Base-by-base conservation (phyloP, 2,329 filamentous ascomycete species). In the Pseudogymnoascus sp. region DNA sequence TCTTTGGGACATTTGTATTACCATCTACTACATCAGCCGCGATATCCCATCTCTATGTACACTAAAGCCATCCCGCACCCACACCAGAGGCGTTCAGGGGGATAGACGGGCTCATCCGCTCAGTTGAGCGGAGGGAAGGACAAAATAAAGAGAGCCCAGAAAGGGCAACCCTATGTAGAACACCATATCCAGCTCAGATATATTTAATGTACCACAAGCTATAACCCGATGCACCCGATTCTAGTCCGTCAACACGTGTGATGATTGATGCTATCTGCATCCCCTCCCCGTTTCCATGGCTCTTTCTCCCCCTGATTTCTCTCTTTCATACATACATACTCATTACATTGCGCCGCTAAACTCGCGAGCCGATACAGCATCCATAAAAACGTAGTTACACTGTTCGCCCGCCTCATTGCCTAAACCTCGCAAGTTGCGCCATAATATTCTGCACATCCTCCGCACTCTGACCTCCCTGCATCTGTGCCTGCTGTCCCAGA, bases 361-460 rank as follows among this genome's bases (percentile, higher is more conserved):
- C 3, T 15, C 44, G 23, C 31, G 23, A 47, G 3, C 42, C 13
- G 42, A 47, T 47, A 47, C 13, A 23, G 8, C 15, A 53, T 17
- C 44, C 44, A 53, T 53, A 15, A 31, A 31, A 53, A 31, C 44
- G 23, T 23, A 31, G 4, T 31, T 23, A 2, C 44, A 31, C 44
- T 31, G 7, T 17, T 53, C 23, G n/a, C 7, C 44, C 44, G 0
- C 23, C 44, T 67, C 64, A 85, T 71, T 86, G 82, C 67, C 86
- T 80, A 70, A 84, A 88, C 68, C 83, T 84, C 57, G 87, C 83
- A 65, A 91, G 76, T 69, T 90, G 86, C 13, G 87, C 86, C 83
- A 92, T 88, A 61, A 92, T 90, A 69, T 89, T 88, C 72, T 88
- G 83, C 69, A 91, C 80, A 62, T 85, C 80, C 11, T 86, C 78